phyloP scores from a whole-genome alignment of 306 rosid species.

The Pyrus betulifolia region DNA sequence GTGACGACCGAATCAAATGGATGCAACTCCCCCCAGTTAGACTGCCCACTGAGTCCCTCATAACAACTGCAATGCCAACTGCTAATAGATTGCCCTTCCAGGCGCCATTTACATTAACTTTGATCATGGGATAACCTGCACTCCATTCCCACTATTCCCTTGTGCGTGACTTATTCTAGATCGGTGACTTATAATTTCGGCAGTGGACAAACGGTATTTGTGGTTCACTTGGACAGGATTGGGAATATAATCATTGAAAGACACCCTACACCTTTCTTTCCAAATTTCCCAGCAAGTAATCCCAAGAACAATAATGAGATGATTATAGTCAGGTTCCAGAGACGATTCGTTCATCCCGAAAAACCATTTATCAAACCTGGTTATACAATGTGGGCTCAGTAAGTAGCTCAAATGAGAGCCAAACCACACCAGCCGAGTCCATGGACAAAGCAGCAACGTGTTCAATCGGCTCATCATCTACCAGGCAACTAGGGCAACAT shows the following conservation, averaged over 20 bases:
- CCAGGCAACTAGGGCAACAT: background rate
- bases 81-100: too few relatives aligned
- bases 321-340: fast-evolving
- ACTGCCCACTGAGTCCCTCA: background rate
- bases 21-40: too few relatives aligned
- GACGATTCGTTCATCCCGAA: background rate
- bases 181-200: background rate
- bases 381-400: background rate
- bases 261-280: background rate
- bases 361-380: too few relatives aligned
- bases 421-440: background rate
- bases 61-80: background rate
- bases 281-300: background rate
- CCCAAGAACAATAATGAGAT: background rate
- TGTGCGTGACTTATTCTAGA: too few relatives aligned
- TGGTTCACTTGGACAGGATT: background rate
- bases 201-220: background rate
- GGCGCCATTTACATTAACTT: background rate
- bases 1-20: background rate
- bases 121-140: background rate
- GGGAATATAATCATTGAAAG: background rate
- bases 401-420: background rate
- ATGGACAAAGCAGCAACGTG: background rate
- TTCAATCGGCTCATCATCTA: background rate
- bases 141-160: background rate